Base-by-base conservation (phyloP, 1,284 basidiomycete species). In the Moesziomyces sp. region DNA sequence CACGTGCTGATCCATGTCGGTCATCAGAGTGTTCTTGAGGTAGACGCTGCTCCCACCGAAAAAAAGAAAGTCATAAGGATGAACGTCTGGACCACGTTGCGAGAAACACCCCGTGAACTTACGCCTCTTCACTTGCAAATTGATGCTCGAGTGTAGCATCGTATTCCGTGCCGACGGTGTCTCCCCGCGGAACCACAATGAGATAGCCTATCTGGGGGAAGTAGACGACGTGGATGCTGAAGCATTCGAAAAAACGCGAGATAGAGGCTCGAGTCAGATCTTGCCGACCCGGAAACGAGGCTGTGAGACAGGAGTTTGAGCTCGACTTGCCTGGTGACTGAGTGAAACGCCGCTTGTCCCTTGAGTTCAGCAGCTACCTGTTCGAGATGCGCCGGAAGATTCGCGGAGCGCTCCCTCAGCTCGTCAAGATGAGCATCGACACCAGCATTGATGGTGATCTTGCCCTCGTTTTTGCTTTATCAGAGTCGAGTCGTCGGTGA, bases 141-240 rank as follows among this genome's bases (percentile, higher is more conserved):
- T 63, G 56, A 30, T 58, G 52, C 34, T 63, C 59, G 26, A 75
- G 53, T 3, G 59, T 64, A 9, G 53, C 38, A 30, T 70, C 63
- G 9, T 51, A 52, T 3, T 26, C 14, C 53, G 62, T 52, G 45
- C 60, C 57, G 23, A 70, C 55, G 8, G 46, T 24, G 40, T 66
- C 73, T 6, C 59, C 68, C 7, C 16, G 42, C 4, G 67, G 60
- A 8, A 71, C 58, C 14, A 51, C 50, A n/a, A 75, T 67, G n/a
- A 75, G 26, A 35, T 75, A 75, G 24, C 73, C 73, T 18, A 75
- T 75, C 45, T 75, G 73, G 3, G 73, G 73, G 23, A 75, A 75
- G 54, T 70, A 71, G 40, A 71, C 68, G 0, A 75, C 73, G 16
- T 58, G 44, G 4, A 74, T 23, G 4, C 71, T 74, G 48, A 9